A percentile compares a stretch with the other conserved stretches of the same genome.
Evolutionary conservation across 305 asterid genomes (phyloP).

Genomic region (Andrographis paniculata): DNA sequence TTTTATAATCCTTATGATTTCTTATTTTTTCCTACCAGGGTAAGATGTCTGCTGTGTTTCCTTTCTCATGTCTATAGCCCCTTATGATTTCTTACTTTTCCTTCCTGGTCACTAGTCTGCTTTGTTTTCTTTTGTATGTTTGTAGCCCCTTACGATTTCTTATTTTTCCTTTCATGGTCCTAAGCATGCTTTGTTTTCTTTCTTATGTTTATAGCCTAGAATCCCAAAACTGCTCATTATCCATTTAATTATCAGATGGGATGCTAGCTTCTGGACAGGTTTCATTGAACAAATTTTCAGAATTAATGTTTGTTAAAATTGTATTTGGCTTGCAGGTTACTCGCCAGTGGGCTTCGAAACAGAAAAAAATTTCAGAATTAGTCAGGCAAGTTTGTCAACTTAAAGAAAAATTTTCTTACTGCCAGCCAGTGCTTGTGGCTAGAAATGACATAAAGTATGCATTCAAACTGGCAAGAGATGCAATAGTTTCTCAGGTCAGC

Average conservation of each 20-base stretch:
- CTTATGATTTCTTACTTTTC: too few species aligned
- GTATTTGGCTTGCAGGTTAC: constrained; percentile 38
- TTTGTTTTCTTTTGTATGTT: too few species aligned
- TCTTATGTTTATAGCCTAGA: too few species aligned
- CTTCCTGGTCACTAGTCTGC: too few species aligned
- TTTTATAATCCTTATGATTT: too few species aligned
- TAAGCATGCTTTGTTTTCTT: too few species aligned
- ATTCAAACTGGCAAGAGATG: constrained; percentile 66
- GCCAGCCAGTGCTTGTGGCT: constrained; percentile 41
- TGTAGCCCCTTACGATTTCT: too few species aligned
- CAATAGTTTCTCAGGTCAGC: constrained; percentile 42
- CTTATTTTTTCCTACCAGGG: too few species aligned
- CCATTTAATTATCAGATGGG: constrained; percentile 3
- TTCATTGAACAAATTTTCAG: constrained; percentile 7
- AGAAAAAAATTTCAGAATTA: constrained; percentile 30
- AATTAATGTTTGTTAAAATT: constrained; percentile 12
- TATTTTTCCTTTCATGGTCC: too few species aligned
- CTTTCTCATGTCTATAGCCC: too few species aligned
- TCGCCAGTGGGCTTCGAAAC: constrained; percentile 48
- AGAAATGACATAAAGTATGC: constrained; percentile 56
- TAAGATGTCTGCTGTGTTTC: too few species aligned
- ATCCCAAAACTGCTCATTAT: too few species aligned
- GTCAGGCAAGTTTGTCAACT: constrained; percentile 36
- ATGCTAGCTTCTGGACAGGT: not conserved
- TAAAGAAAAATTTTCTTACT: constrained; percentile 31